Conservation (phyloP, 345 rosid genomes). For the Hirschfeldia incana region DNA sequence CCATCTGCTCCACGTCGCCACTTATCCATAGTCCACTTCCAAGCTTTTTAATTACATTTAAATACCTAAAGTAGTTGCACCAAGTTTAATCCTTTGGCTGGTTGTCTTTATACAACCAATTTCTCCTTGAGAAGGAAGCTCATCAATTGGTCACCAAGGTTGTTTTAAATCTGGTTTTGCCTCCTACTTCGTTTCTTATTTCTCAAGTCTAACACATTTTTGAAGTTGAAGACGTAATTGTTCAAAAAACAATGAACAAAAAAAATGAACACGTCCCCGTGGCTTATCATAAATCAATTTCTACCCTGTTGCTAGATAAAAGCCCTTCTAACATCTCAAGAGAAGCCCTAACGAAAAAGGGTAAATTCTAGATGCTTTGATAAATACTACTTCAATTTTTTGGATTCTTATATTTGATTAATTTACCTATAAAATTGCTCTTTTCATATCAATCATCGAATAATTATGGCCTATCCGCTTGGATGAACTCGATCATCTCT, state of each 20-base stretch:
- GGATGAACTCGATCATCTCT: not conserved
- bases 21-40: conserved; percentile 8
- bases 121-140: not conserved
- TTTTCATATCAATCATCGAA: not conserved
- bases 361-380: not conserved
- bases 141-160: not conserved
- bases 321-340: not conserved
- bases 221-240: too few relatives aligned
- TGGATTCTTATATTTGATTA: not conserved
- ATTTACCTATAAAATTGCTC: not conserved
- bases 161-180: not conserved
- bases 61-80: not conserved
- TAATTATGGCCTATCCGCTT: not conserved
- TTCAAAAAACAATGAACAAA: too few relatives aligned
- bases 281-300: not conserved
- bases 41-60: not conserved
- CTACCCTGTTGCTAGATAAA: not conserved
- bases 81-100: conserved; percentile 10
- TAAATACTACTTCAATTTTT: not conserved
- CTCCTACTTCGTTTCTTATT: not conserved
- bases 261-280: not conserved
- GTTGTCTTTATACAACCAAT: conserved; percentile 13
- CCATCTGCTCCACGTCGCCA: not conserved
- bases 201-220: not conserved
- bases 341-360: not conserved